These are phyloP conservation scores for Linnemannia hyalina DNA, from an alignment of 192 early-diverging fungal genomes.

Conservation along the genomic window DNA sequence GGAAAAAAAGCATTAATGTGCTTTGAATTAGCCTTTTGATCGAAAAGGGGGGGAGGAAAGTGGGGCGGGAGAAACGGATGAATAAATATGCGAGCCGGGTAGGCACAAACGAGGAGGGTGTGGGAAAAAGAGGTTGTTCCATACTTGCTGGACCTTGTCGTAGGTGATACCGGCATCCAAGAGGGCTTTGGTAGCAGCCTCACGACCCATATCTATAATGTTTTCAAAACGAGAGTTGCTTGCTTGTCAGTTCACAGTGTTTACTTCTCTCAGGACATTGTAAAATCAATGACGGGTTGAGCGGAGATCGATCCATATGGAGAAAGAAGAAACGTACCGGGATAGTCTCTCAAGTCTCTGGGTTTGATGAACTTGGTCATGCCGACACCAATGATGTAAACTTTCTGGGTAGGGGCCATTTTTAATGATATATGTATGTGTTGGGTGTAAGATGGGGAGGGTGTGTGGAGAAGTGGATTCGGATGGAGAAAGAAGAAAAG, in stretches of 20 bases:
- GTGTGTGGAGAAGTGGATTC: conserved; percentile 11
- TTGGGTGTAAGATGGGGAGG: background rate
- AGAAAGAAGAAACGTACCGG: conserved; percentile 43
- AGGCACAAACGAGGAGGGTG: background rate
- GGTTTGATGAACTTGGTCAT: conserved; percentile 75
- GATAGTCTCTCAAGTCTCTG: conserved; percentile 65
- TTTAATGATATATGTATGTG: background rate
- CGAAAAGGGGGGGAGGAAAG: background rate
- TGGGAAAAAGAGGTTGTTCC: background rate
- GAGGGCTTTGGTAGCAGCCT: conserved; percentile 78
- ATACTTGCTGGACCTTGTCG: conserved; percentile 71
- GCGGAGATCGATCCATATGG: background rate
- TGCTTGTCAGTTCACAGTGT: conserved; percentile 5
- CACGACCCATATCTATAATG: conserved; percentile 64
- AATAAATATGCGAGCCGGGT: conserved; percentile 35
- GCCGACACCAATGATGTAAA: conserved; percentile 69
- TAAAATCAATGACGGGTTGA: background rate
- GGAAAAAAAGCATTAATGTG: background rate
- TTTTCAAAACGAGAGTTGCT: background rate
- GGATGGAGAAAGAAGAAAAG: background rate
- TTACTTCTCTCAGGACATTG: background rate
- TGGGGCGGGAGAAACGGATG: conserved; percentile 5
- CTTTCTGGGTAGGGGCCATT: conserved; percentile 56
- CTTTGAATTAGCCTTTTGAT: background rate
- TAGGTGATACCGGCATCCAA: conserved; percentile 79